A percentile compares a stretch with the other conserved stretches of the same genome.
Evolutionary conservation across 1,284 basidiomycete species (phyloP).

Genomic region (Puccinia hordei): DNA sequence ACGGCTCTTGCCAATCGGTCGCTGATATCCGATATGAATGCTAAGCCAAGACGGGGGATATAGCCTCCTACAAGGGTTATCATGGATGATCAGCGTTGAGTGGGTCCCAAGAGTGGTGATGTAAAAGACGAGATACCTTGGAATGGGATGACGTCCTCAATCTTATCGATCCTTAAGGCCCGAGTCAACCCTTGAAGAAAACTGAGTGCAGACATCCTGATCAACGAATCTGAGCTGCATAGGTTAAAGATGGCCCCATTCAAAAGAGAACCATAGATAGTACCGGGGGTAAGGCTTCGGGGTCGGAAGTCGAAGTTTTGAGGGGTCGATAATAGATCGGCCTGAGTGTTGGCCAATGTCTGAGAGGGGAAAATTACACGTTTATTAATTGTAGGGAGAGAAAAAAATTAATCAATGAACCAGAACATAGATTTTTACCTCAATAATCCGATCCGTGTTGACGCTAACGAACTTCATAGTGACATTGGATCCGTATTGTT

Average conservation of each 20-base stretch:
- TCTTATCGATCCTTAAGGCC: slow-evolving; percentile 27
- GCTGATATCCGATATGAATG: slow-evolving; percentile 71
- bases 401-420: not conserved
- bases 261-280: slow-evolving; percentile 44
- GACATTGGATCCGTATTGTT: slow-evolving; percentile 41
- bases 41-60: slow-evolving; percentile 71
- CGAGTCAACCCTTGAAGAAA: slow-evolving; percentile 47
- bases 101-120: no score
- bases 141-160: slow-evolving; percentile 42
- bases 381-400: not conserved
- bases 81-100: slow-evolving; percentile 3
- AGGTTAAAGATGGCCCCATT: slow-evolving; percentile 50
- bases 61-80: no score
- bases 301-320: slow-evolving; percentile 42
- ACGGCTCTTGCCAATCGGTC: slow-evolving; percentile 71
- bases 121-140: slow-evolving; percentile 25
- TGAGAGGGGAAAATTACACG: not conserved
- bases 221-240: slow-evolving; percentile 41
- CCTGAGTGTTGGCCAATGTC: slow-evolving; percentile 38
- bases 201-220: slow-evolving; percentile 41
- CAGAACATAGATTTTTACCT: slow-evolving; percentile 11
- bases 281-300: slow-evolving; percentile 28
- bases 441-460: slow-evolving; percentile 49
- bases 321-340: slow-evolving; percentile 30
- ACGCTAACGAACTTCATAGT: slow-evolving; percentile 48